Evolutionary conservation across 1,284 basidiomycete genomes (phyloP).

Genomic region (Coriolopsis trogii): DNA sequence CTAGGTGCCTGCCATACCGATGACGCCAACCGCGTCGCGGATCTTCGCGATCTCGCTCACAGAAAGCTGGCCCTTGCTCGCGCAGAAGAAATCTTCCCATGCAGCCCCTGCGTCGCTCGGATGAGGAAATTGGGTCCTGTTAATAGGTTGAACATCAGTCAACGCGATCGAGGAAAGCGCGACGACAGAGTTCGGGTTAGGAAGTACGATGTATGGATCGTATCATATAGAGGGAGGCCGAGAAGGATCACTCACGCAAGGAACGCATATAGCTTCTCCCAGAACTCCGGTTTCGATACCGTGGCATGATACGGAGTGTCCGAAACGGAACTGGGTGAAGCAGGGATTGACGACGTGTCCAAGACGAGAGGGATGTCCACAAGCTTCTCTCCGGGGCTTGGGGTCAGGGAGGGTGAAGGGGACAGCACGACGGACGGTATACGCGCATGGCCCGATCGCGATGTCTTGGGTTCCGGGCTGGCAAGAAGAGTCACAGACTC

Average conservation of each 20-base stretch:
- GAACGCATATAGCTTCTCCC: conserved; percentile 69
- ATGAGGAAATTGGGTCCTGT: conserved; percentile 57
- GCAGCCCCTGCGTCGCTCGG: conserved; percentile 59
- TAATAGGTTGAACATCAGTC: neutral
- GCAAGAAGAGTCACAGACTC: conserved; percentile 29
- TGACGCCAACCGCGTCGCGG: conserved; percentile 72
- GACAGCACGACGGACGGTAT: conserved; percentile 77
- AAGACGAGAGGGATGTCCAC: conserved; percentile 69
- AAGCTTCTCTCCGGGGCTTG: conserved; percentile 44
- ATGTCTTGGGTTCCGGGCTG: conserved; percentile 26
- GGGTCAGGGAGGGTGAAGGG: conserved; percentile 60
- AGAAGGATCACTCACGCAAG: conserved; percentile 50
- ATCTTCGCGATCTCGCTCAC: conserved; percentile 80
- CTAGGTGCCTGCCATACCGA: conserved; percentile 78
- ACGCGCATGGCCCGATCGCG: conserved; percentile 50
- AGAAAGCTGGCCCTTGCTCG: conserved; percentile 69
- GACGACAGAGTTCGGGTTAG: neutral
- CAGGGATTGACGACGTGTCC: conserved; percentile 53
- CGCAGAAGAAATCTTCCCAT: conserved; percentile 77
- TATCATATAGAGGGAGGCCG: neutral
- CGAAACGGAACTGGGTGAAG: conserved; percentile 40
- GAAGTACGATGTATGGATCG: neutral
- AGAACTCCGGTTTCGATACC: conserved; percentile 76
- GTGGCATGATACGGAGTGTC: conserved; percentile 64
- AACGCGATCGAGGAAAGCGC: neutral